Evolutionary conservation across 257 asterid genomes (phyloP).

Genomic region (Lavandula angustifolia): DNA sequence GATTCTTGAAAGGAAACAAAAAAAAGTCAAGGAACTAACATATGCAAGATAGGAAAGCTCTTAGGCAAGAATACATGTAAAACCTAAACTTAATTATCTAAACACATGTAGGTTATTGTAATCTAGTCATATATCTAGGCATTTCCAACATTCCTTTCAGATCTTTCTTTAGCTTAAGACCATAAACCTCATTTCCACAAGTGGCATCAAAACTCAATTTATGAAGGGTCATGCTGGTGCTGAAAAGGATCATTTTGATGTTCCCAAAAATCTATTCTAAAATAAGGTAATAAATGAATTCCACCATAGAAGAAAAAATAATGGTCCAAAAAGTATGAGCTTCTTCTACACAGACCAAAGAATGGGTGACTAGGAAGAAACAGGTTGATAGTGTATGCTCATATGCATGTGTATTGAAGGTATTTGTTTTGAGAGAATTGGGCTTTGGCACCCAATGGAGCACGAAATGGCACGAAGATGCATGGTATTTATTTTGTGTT

Average conservation of each 20-base stretch:
- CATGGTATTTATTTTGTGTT: not conserved
- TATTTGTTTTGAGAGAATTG: not conserved
- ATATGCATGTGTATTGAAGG: not conserved
- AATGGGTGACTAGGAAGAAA: conserved; percentile 6
- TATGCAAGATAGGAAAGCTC: not conserved
- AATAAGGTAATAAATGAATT: not conserved
- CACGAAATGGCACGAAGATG: conserved; percentile 8
- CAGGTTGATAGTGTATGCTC: not conserved
- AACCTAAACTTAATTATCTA: conserved; percentile 1
- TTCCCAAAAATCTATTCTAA: not conserved
- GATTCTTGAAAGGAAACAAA: conserved; percentile 1
- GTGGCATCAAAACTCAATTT: not conserved
- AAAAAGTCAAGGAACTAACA: not conserved
- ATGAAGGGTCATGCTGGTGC: conserved; percentile 16
- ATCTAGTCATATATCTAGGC: not conserved
- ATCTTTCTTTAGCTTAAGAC: conserved; percentile 5
- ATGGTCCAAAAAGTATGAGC: not conserved
- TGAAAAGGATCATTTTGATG: conserved; percentile 2
- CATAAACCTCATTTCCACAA: not conserved
- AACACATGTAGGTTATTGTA: not conserved
- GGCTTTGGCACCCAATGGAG: not conserved
- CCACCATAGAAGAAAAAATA: not conserved
- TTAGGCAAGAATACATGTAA: conserved; percentile 15
- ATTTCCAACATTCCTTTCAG: conserved; percentile 22
- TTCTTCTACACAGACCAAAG: not conserved